phyloP scores from a whole-genome alignment of 495 filamentous ascomycete species.

The Neurospora discreta region DNA sequence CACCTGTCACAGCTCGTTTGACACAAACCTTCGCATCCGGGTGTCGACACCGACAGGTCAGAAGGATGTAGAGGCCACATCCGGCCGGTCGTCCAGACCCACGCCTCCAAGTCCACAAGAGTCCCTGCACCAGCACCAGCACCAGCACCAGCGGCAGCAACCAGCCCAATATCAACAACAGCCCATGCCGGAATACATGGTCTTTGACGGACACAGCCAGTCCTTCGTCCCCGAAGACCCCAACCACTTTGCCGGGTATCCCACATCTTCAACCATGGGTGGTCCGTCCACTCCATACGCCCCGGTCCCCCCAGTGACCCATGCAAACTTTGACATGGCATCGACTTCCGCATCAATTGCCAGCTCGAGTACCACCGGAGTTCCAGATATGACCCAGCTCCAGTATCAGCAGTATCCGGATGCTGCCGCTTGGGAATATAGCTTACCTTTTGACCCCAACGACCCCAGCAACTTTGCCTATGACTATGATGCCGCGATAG shows the following conservation, averaged over 20 bases:
- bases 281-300: neutral
- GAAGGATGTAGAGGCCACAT: conserved; percentile 12
- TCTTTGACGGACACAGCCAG: conserved; percentile 1
- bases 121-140: neutral
- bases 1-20: conserved; percentile 25
- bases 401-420: neutral
- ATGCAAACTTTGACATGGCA: neutral
- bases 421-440: neutral
- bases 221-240: conserved; percentile 4
- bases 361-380: neutral
- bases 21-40: conserved; percentile 23
- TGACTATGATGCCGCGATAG: neutral
- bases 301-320: neutral
- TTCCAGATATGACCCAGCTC: neutral
- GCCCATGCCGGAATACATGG: neutral
- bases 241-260: conserved; percentile 1
- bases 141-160: neutral
- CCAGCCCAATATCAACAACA: neutral
- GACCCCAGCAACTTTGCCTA: neutral
- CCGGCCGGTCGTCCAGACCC: neutral
- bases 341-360: neutral
- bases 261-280: neutral
- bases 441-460: neutral
- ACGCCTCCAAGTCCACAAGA: neutral
- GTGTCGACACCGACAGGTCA: conserved; percentile 20